A percentile compares a stretch with the other conserved stretches of the same genome.
These are phyloP conservation scores for Mentha longifolia DNA, from an alignment of 257 asterid genomes.

Conservation along the genomic window DNA sequence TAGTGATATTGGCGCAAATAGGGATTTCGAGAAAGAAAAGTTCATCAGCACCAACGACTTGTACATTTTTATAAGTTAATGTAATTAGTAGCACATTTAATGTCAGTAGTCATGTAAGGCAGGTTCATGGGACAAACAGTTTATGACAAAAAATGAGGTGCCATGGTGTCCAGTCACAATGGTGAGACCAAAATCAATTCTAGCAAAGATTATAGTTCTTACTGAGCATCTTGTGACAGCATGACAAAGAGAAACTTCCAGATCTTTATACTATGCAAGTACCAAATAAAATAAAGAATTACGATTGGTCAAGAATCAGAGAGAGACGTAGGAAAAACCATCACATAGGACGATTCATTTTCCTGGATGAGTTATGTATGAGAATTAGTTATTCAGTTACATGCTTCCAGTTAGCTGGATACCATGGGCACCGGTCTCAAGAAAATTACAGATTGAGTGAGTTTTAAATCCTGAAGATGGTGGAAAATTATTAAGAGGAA, in stretches of 20 bases:
- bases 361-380: no score
- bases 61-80: slow-evolving; percentile 3
- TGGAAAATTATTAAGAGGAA: slow-evolving; percentile 32
- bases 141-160: slow-evolving; percentile 13
- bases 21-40: slow-evolving; percentile 25
- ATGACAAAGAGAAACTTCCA: slow-evolving; percentile 16
- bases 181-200: neutral
- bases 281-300: neutral
- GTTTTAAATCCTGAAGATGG: slow-evolving; percentile 26
- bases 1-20: slow-evolving; percentile 36
- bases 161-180: neutral
- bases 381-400: no score
- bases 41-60: slow-evolving; percentile 9
- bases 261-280: neutral
- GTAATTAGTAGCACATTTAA: slow-evolving; percentile 2
- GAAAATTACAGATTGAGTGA: slow-evolving; percentile 11
- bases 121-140: neutral
- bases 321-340: neutral
- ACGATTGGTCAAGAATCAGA: neutral
- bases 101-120: neutral
- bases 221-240: neutral
- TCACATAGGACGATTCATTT: neutral
- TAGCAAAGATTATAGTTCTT: neutral
- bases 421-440: neutral
- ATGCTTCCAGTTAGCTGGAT: no score